phyloP scores from a whole-genome alignment of 805 yeast genomes.

The Barnettozyma sucrosica region DNA sequence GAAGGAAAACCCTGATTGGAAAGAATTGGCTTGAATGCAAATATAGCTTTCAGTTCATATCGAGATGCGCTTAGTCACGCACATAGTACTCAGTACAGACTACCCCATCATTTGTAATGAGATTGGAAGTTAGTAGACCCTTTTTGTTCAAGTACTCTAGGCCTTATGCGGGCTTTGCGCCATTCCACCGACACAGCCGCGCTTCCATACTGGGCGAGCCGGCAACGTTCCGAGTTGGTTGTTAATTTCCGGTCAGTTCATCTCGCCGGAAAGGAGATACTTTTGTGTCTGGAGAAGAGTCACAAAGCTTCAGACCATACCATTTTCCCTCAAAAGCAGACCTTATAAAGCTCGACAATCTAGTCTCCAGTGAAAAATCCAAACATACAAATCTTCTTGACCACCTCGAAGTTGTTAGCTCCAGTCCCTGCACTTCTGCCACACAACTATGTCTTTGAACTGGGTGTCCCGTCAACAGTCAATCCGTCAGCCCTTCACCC shows the following conservation, averaged over 20 bases:
- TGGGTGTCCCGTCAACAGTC: slow-evolving; percentile 23
- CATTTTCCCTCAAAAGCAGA: background rate
- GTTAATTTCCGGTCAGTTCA: background rate
- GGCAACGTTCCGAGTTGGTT: no score
- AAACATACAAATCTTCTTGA: no score
- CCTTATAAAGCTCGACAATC: no score
- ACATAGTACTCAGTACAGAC: no score
- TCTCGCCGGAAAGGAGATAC: background rate
- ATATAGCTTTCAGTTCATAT: background rate
- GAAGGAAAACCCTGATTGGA: background rate
- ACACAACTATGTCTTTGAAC: slow-evolving; percentile 26
- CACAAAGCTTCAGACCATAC: background rate
- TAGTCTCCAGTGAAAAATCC: no score
- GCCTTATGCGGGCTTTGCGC: background rate
- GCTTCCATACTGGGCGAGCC: background rate
- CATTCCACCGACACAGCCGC: background rate
- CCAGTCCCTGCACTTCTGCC: background rate
- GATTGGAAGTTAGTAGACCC: no score
- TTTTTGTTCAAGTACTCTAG: no score
- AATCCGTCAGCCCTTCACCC: slow-evolving; percentile 19
- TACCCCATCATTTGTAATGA: no score
- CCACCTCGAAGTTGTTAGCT: no score
- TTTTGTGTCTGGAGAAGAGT: background rate
- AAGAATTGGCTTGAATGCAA: background rate
- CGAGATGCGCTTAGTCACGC: no score